Evolutionary conservation across 2,329 filamentous ascomycete species (phyloP).

Genomic region (Sarocladium brachiariae): DNA sequence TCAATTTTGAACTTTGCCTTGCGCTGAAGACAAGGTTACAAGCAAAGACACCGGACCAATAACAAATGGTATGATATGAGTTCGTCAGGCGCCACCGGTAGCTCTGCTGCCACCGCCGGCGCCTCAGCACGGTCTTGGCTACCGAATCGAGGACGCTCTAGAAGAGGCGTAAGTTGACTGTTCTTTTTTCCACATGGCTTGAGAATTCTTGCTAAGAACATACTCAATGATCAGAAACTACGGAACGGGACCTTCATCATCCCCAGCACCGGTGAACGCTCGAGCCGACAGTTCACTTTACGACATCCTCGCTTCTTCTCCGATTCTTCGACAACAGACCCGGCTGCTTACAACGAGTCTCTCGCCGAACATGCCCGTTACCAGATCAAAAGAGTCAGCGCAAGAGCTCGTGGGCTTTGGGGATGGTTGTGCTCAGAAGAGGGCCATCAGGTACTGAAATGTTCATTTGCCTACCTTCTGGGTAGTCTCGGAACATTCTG

Average conservation of each 20-base stretch:
- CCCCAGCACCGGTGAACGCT: slow-evolving; percentile 77
- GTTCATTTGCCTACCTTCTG: slow-evolving; percentile 80
- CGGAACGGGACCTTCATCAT: slow-evolving; percentile 83
- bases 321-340: not conserved
- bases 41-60: not conserved
- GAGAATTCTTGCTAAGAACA: not conserved
- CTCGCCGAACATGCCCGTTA: slow-evolving; percentile 2
- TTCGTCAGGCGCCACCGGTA: not conserved
- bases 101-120: not conserved
- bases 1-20: slow-evolving; percentile 4
- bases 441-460: slow-evolving; percentile 80
- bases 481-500: slow-evolving; percentile 84
- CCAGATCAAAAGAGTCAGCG: slow-evolving; percentile 23
- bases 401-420: slow-evolving; percentile 36
- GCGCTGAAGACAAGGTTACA: not conserved
- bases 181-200: not conserved
- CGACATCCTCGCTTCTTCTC: slow-evolving; percentile 28
- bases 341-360: slow-evolving; percentile 1
- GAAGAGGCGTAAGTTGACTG: slow-evolving; percentile 1
- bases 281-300: slow-evolving; percentile 72
- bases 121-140: slow-evolving; percentile 4
- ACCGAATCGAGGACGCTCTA: slow-evolving; percentile 6
- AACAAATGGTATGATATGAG: not conserved
- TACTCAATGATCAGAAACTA: slow-evolving; percentile 51
- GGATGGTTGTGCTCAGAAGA: slow-evolving; percentile 63